Evolutionary conservation across 371 early-diverging fungal genomes (phyloP), one percentile per base, ranked within the genome.

Genomic region (Encephalitozoon hellem): DNA sequence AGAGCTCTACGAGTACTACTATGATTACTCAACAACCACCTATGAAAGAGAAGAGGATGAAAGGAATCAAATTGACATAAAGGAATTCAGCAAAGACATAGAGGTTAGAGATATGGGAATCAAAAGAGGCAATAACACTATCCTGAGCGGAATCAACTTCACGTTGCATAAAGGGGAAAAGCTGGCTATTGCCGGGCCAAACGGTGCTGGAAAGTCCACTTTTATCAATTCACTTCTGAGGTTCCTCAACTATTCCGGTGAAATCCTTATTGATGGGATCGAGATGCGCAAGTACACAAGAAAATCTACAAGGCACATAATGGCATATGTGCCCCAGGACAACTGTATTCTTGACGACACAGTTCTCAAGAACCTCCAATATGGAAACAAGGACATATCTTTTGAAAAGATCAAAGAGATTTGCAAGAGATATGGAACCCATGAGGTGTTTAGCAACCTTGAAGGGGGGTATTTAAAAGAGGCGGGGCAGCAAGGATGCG

Each of bases 271-370:
- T 26, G 78, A 81, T 45, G 83, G 87, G 30, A 74, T 84, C 39
- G 87, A 91, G 73, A 87, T 90, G 68, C 82, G 84, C 53, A 85
- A 87, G 26, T 87, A 89, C 77, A 86, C 83, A 47, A 78, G 90
- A 41, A 79, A 82, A 25, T 87, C 88, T 45, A 81, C 91, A 9
- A 88, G 93, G 52, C 76, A 87, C 8, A 87, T 89, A 55, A 87
- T 93, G 82, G 89, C 90, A 1, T 82, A 93, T 26, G 93, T 94
- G 4, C 88, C 89, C 42, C 94, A 95, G 84, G 93, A 93, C 80
- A 92, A 92, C 9, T 85, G 87, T 6, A 83, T 93, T 38, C 92
- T 93, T 79, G 88, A 89, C 78, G 82, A 88, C 76, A 87, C 90
- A 0, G 89, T 93, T 76, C 84, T 86, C 18, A 89, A 92, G 9